These are phyloP conservation scores for Rhynchospora breviuscula DNA, from an alignment of 176 grass and related monocot genomes.

Conservation along the genomic window DNA sequence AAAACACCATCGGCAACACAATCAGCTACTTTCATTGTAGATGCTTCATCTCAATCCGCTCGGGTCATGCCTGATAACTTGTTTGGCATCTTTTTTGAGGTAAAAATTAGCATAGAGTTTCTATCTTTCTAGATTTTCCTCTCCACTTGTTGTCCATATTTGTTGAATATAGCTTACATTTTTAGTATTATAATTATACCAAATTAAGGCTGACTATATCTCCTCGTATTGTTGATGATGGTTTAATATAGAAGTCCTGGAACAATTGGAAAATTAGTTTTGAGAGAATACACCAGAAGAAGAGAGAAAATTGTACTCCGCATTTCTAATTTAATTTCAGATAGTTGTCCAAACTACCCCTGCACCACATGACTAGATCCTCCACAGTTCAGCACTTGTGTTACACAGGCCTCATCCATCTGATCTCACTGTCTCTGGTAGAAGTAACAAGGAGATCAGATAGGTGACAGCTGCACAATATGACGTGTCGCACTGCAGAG, in stretches of 20 bases:
- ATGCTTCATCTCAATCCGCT: constrained; percentile 45
- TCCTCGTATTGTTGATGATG: background rate
- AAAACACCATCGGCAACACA: constrained; percentile 41
- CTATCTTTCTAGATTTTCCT: background rate
- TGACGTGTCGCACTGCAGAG: background rate
- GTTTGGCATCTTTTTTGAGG: constrained; percentile 97
- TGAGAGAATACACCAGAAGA: background rate
- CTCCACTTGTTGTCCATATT: background rate
- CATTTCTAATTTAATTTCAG: background rate
- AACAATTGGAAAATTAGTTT: background rate
- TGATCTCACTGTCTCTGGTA: background rate
- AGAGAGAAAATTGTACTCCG: background rate
- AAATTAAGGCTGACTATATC: background rate
- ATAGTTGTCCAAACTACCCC: background rate
- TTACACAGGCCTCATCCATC: background rate
- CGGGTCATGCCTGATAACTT: constrained; percentile 58
- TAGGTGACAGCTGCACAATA: background rate
- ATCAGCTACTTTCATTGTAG: constrained; percentile 53
- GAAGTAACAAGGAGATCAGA: background rate
- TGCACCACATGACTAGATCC: background rate
- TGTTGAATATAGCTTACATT: background rate
- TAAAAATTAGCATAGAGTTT: constrained; percentile 20
- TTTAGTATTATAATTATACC: background rate
- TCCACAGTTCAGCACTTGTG: background rate
- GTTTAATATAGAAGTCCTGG: background rate